phyloP scores from a whole-genome alignment of 106 monocot species.

The Xerophyta viscosa region DNA sequence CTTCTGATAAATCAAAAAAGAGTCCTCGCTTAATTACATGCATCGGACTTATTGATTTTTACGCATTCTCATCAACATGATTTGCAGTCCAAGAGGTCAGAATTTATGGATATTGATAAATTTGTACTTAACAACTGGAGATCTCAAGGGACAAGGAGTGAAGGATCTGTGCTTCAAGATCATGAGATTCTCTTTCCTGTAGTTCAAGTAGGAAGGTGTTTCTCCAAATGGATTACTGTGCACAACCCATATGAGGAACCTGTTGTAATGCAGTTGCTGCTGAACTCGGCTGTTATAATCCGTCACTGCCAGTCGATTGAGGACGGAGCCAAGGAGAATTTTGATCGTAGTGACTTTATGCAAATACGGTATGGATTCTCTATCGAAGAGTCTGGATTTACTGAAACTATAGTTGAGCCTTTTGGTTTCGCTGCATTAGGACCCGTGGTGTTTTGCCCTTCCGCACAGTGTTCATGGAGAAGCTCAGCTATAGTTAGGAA shows the following conservation, averaged over 20 bases:
- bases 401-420: slow-evolving; percentile 56
- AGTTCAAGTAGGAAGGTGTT: slow-evolving; percentile 45
- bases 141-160: slow-evolving; percentile 51
- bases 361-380: slow-evolving; percentile 56
- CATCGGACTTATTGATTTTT: too few relatives aligned
- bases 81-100: slow-evolving; percentile 35
- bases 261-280: slow-evolving; percentile 56
- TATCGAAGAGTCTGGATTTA: slow-evolving; percentile 34
- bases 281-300: slow-evolving; percentile 54
- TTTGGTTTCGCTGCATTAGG: slow-evolving; percentile 44
- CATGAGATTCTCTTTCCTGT: slow-evolving; percentile 54
- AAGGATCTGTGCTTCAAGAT: slow-evolving; percentile 54
- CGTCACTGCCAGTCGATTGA: slow-evolving; percentile 40
- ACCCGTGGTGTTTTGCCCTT: slow-evolving; percentile 64
- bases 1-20: too few relatives aligned
- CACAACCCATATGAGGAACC: slow-evolving; percentile 53
- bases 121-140: slow-evolving; percentile 60
- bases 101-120: slow-evolving; percentile 36
- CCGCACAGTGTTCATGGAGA: slow-evolving; percentile 63
- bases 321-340: slow-evolving; percentile 23
- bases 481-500: slow-evolving; percentile 73
- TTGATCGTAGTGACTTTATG: slow-evolving; percentile 15
- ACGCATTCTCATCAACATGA: too few relatives aligned
- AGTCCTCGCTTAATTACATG: too few relatives aligned
- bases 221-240: slow-evolving; percentile 55